Evolutionary conservation across 108 stramenopile genomes (phyloP).

Genomic region (Schizochytrium sp.): DNA sequence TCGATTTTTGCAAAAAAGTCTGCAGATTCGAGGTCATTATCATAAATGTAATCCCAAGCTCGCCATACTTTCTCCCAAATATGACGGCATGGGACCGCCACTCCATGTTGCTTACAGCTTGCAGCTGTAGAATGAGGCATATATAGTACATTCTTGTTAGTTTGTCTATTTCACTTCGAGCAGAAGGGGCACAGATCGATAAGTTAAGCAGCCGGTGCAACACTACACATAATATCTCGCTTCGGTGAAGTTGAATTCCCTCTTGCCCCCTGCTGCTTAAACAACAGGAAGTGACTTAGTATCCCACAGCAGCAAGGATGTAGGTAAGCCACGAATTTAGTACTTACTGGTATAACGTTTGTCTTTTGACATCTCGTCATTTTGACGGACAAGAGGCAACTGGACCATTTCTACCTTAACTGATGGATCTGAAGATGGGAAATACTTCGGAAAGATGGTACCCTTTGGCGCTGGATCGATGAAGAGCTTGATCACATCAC

Average conservation of each 20-base stretch:
- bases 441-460: constrained; percentile 24
- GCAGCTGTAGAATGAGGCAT: background rate
- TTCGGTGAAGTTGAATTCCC: no score
- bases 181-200: no score
- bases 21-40: constrained; percentile 45
- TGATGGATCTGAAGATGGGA: background rate
- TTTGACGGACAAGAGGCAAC: constrained; percentile 34
- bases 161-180: no score
- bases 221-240: no score
- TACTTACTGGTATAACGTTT: constrained; percentile 27
- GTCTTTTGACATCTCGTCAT: constrained; percentile 43
- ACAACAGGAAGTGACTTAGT: no score
- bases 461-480: constrained; percentile 10
- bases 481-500: constrained; percentile 56
- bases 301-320: background rate
- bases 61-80: constrained; percentile 60
- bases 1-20: constrained; percentile 33
- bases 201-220: no score
- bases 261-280: no score
- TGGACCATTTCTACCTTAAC: constrained; percentile 46
- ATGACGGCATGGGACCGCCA: background rate
- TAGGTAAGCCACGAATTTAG: background rate
- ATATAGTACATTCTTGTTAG: no score
- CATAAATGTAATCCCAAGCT: constrained; percentile 36
- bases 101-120: background rate